Base-by-base conservation (phyloP, 176 grass and related monocot species). In the Stipa capillata region DNA sequence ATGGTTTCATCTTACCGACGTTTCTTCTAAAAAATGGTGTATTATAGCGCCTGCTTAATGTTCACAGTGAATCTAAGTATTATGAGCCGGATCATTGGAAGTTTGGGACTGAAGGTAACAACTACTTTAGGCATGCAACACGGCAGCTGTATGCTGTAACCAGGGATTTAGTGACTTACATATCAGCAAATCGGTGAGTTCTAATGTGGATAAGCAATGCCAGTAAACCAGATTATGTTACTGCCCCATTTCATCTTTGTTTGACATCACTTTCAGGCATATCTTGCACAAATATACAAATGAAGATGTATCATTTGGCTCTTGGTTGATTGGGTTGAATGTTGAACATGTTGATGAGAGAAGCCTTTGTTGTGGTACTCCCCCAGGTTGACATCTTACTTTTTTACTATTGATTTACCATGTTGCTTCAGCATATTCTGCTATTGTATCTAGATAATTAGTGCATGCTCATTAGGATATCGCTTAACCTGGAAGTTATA, bases 211-310 rank as follows among this genome's bases (percentile, higher is more conserved):
- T 52, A 62, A 50, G 57, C 27, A 48, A 55, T 88, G 27, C 34
- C 25, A 17, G 36, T 44, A 62, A 61, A 84, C 12, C 20, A 44
- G 5, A 55, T 43, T 63, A 53, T 25, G 21, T 28, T 36, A 45
- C 42, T 68, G 53, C 66, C 53, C 29, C 44, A 61, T 39, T 34
- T 62, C 34, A 70, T 67, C 59, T 66, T 39, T 50, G 53, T 21
- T 48, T 43, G 10, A 77, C 21, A 7, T 61, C 41, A 74, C 55
- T 73, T 82, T 68, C 73, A 97, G 93, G 80, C 87, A 88, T 88
- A 90, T 97, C 65, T 73, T 97, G 44, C 93, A 97, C 84, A 93
- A 85, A 81, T 97, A 90, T 90, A 82, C 90, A 77, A 93, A 97
- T 65, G 93, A 97, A 86, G 93, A 97, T 55, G 87, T 97, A 61